Conservation (phyloP, 345 rosid species). For the Linum lewisii region DNA sequence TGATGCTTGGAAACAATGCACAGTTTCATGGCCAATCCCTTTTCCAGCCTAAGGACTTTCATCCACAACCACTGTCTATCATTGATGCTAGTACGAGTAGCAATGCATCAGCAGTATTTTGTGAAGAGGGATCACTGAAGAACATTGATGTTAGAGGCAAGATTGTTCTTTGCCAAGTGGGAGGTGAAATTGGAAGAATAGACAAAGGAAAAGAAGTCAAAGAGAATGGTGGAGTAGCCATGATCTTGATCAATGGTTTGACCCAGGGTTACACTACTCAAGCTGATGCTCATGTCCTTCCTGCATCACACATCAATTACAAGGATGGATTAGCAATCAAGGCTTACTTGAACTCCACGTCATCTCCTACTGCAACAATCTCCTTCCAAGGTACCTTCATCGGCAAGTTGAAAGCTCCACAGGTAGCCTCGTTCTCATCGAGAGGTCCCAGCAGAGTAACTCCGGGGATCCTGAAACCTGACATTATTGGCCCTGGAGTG, state of each 20-base stretch:
- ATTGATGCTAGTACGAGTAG: background rate
- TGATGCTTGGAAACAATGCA: background rate
- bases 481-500: background rate
- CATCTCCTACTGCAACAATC: background rate
- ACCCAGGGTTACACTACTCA: conserved; percentile 9
- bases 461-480: conserved; percentile 3
- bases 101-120: background rate
- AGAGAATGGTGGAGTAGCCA: background rate
- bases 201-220: background rate
- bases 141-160: background rate
- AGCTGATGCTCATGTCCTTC: conserved; percentile 16
- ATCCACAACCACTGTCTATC: background rate
- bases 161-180: background rate
- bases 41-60: background rate
- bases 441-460: background rate
- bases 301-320: conserved; percentile 18
- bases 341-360: conserved; percentile 18
- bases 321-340: conserved; percentile 14
- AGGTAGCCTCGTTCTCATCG: background rate
- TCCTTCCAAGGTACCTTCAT: background rate
- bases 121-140: background rate
- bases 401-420: background rate
- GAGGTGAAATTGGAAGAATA: background rate
- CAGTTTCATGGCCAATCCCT: background rate
- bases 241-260: background rate